phyloP scores from a whole-genome alignment of 441 rosid genomes.

The Pelargonium citronellum region DNA sequence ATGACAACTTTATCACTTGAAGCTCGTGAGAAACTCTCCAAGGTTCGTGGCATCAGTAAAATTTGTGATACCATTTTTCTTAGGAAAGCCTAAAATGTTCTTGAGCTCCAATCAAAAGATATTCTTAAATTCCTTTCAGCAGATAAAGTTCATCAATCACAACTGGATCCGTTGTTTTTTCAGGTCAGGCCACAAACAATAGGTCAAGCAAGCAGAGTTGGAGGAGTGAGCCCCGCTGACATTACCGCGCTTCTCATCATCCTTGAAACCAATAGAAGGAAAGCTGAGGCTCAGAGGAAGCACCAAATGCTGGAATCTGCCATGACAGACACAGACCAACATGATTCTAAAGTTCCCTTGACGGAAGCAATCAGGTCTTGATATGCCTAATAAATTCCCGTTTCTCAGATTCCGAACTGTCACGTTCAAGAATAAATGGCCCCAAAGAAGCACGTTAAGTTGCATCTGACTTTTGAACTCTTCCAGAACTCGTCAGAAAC shows the following conservation, averaged over 20 bases:
- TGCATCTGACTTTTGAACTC: not conserved
- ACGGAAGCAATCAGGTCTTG: slow-evolving; percentile 31
- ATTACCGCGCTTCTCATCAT: slow-evolving; percentile 76
- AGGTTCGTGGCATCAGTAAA: slow-evolving; percentile 42
- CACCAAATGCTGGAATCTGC: slow-evolving; percentile 39
- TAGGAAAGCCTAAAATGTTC: not conserved
- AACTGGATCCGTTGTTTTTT: slow-evolving; percentile 6
- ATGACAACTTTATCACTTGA: slow-evolving; percentile 82
- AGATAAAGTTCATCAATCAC: not conserved
- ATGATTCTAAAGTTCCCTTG: slow-evolving; percentile 20
- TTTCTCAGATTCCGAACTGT: not conserved
- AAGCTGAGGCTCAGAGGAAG: slow-evolving; percentile 51
- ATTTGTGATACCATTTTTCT: not conserved
- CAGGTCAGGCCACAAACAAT: slow-evolving; percentile 90
- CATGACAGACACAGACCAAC: slow-evolving; percentile 29
- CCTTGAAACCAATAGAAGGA: slow-evolving; percentile 70
- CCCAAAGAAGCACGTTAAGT: not conserved
- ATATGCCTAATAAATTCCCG: not conserved
- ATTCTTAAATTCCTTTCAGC: not conserved
- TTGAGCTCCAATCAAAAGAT: no score
- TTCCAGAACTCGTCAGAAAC: not conserved
- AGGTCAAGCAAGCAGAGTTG: slow-evolving; percentile 92
- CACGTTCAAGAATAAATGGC: not conserved
- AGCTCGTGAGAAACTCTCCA: slow-evolving; percentile 92
- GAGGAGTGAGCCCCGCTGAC: slow-evolving; percentile 96